These are phyloP conservation scores for Calonectria multiphialidica DNA, from an alignment of 2,329 filamentous ascomycete species.

Conservation along the genomic window DNA sequence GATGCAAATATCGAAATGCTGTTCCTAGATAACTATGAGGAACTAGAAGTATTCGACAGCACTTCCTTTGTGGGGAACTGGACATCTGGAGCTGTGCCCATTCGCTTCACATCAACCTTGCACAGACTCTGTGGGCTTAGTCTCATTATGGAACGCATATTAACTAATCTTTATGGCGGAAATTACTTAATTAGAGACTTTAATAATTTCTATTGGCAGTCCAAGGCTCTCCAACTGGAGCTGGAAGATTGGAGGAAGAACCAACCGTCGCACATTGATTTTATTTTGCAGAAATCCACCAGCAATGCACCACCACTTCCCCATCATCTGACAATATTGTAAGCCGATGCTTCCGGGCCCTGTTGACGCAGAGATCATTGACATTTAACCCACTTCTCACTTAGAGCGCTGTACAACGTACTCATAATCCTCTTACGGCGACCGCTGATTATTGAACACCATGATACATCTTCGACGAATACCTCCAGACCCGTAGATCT, in stretches of 20 bases:
- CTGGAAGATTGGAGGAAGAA: not conserved
- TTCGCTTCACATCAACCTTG: constrained; percentile 59
- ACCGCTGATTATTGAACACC: constrained; percentile 60
- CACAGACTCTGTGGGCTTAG: constrained; percentile 56
- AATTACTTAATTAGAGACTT: not conserved
- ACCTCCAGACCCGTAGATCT: not conserved
- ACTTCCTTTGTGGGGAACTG: constrained; percentile 40
- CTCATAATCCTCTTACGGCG: constrained; percentile 66
- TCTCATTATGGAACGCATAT: constrained; percentile 46
- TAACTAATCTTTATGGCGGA: constrained; percentile 4
- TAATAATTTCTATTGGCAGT: constrained; percentile 1
- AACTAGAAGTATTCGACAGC: constrained; percentile 62
- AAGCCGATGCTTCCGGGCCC: not conserved
- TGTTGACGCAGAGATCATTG: too few relatives aligned
- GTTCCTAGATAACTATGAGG: constrained; percentile 64
- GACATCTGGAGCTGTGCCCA: constrained; percentile 38
- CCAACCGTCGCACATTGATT: constrained; percentile 5
- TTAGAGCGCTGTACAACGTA: constrained; percentile 61
- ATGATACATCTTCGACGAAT: not conserved
- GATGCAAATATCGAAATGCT: constrained; percentile 60
- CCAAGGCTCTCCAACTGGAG: not conserved
- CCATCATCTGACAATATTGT: not conserved
- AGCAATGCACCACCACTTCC: not conserved
- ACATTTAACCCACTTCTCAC: not conserved
- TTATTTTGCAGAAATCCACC: constrained; percentile 41